Conservation (phyloP, 1,284 basidiomycete species). For the Trichosporon coremiiforme region DNA sequence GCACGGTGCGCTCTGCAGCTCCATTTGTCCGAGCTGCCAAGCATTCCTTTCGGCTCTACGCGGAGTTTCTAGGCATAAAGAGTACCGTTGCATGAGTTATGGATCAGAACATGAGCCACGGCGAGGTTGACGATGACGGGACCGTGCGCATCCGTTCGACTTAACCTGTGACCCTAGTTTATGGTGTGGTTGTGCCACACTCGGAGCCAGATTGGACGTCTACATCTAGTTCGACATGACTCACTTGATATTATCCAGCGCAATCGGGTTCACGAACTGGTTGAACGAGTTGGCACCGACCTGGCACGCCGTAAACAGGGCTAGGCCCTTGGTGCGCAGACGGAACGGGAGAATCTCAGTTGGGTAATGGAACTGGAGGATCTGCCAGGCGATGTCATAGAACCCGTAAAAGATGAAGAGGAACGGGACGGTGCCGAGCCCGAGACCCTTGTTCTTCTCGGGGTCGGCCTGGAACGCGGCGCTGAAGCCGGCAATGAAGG, state of each 20-base stretch:
- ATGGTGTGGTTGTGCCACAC: no score
- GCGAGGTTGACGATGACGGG: no score
- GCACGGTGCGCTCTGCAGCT: no score
- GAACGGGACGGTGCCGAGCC: constrained; percentile 24
- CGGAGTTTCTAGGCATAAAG: no score
- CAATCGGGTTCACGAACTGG: constrained; percentile 23
- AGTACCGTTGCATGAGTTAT: no score
- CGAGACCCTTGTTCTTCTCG: constrained; percentile 22
- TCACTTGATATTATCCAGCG: constrained; percentile 20
- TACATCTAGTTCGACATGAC: no score
- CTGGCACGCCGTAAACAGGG: constrained; percentile 26
- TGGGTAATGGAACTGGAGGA: constrained; percentile 62
- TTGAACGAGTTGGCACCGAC: constrained; percentile 18
- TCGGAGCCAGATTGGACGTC: no score
- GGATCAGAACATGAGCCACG: no score
- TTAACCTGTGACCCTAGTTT: no score
- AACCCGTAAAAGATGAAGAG: constrained; percentile 33
- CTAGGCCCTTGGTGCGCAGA: constrained; percentile 36
- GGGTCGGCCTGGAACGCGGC: constrained; percentile 23
- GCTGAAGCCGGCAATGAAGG: constrained; percentile 18
- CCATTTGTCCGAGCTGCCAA: no score
- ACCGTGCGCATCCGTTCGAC: no score
- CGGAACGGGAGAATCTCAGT: constrained; percentile 38
- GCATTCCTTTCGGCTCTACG: no score
- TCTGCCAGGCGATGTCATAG: constrained; percentile 31